Evolutionary conservation across 139 green algal species (phyloP), one percentile per base, ranked within the genome.

Genomic region (Closterium sp.): DNA sequence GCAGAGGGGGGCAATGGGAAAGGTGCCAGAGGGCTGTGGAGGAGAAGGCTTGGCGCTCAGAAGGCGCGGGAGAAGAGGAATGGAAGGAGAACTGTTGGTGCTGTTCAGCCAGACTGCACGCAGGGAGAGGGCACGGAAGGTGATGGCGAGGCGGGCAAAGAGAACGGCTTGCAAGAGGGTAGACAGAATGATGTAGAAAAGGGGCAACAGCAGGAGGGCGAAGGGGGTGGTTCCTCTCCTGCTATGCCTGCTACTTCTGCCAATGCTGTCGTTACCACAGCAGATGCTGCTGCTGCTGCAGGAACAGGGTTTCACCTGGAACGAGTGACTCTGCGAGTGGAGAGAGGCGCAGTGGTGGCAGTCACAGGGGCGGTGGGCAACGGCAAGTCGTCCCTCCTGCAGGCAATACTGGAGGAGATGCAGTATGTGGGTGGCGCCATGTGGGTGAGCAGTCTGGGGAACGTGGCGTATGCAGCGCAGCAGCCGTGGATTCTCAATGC

Each of bases 401-500:
- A 31, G 31, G 94, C 94, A 9, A 31, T 95, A 28, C 86, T 95
- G 2, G 91, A 88, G 19, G 91, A 95, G 70, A 94, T 94, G 91
- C 34, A 93, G 90, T 79, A 79, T 79, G 90, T 93, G 31, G 28
- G 62, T 22, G 31, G 62, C 62, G 62, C 62, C 4, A 79, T 87
- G 85, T 87, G 22, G 24, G 85, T 87, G 10, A 87, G 85, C 85
- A 87, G 85, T 17, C 13, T 17, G 13, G 85, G 32, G 19, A 9
- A 34, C 11, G 87, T 91, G 91, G 97, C 97, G 13, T 99, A 98
- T 90, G 96, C 97, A 30, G 94, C 97, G 86, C 93, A 95, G 88
- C 96, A 96, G 38, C 95, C 97, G 27, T 99, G 97, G 97, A 98
- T 99, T 94, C 95, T 98, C 84, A 99, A 98, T 92, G 97, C 97